Evolutionary conservation across 352 stramenopile species (phyloP), one percentile per base, ranked within the genome.

Genomic region (Phytophthora megakarya): DNA sequence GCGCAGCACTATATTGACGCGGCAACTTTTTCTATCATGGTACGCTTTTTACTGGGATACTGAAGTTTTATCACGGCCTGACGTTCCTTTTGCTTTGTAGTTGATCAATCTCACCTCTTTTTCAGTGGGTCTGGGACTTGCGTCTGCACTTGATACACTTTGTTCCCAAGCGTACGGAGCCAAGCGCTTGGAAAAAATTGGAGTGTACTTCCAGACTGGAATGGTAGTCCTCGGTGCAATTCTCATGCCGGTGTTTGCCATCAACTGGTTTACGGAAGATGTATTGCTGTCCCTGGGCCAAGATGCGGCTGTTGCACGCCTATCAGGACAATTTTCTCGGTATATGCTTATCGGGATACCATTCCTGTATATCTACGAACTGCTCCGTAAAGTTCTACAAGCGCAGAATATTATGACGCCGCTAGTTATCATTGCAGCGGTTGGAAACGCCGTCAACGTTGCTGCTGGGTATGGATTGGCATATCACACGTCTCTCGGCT

Each of bases 141-240:
- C 81, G 13, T 87, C 80, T n/a, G 85, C 81, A 13, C 73, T 94
- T 22, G 83, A 94, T 54, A 94, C 85, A 49, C 72, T 92, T n/a
- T 92, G 81, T 28, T 76, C 73, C 10, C 75, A 90, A 50, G 81
- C 84, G 22, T 84, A 78, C 48, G 81, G 84, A 38, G 84, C 86
- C 1, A 74, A 79, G 37, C 67, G 75, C 4, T 62, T 58, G 8
- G 67, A 80, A 3, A 86, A 86, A 57, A 92, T 95, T 60, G 88
- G 88, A 10, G 73, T 80, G 42, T 94, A 91, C 66, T 76, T 91
- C 40, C 78, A 94, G 46, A 87, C 76, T 7, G 84, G 80, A 2
- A 30, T 89, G 0, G 12, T 90, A 21, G 74, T 93, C 12, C 62
- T 94, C 26, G 40, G 33, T 0, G 42, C 70, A 5, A 53, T 67